Evolutionary conservation across 257 asterid species (phyloP).

Genomic region (Sherardia arvensis): DNA sequence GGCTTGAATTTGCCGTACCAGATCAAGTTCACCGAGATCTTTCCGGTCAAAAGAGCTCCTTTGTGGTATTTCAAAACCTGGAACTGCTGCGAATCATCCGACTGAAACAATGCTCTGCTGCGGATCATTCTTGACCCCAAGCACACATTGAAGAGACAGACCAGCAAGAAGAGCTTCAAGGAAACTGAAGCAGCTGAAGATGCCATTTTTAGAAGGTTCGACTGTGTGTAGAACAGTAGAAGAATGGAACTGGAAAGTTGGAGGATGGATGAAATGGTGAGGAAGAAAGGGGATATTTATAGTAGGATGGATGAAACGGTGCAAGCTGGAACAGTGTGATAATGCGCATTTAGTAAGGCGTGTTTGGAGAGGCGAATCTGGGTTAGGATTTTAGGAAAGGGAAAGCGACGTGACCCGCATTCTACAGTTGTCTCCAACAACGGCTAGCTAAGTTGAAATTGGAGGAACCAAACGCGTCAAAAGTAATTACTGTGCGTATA

Average conservation of each 20-base stretch:
- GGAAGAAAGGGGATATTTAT: neutral
- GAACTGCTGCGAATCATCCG: slow-evolving; percentile 12
- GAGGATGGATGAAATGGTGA: neutral
- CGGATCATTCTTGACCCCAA: slow-evolving; percentile 24
- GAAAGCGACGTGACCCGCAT: neutral
- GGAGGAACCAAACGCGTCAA: neutral
- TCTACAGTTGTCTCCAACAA: neutral
- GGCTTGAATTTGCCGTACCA: slow-evolving; percentile 28
- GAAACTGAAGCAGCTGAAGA: neutral
- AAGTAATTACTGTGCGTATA: neutral
- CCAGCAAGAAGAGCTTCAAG: slow-evolving; percentile 15
- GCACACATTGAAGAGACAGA: slow-evolving; percentile 18
- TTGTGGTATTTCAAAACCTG: slow-evolving; percentile 27
- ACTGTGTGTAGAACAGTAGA: no score
- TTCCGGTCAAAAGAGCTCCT: slow-evolving; percentile 16
- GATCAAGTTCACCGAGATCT: slow-evolving; percentile 10
- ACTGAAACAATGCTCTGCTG: slow-evolving; percentile 8
- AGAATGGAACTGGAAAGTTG: neutral
- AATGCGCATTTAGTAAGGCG: neutral
- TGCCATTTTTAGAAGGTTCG: neutral
- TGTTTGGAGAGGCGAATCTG: neutral
- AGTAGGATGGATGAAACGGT: neutral
- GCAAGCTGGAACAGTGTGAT: neutral
- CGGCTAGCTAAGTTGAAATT: neutral
- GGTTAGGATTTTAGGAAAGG: neutral